Percentiles rank a stretch among this genome's conserved stretches.
Conservation (phyloP, 2,329 filamentous ascomycete genomes). For the Juglanconis sp. region DNA sequence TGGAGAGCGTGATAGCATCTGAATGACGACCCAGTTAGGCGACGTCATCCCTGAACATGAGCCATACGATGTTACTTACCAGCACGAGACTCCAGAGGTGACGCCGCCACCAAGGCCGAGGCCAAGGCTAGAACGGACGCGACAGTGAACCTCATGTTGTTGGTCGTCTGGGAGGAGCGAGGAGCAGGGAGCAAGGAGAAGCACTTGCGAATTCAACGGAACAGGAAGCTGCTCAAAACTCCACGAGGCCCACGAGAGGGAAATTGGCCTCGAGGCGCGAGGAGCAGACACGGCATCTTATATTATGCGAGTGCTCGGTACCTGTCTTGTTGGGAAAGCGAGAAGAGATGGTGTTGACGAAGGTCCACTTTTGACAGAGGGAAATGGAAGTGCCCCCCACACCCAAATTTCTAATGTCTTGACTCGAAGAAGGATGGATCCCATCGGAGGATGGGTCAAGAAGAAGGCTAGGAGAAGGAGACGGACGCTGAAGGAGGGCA, state of each 20-base stretch:
- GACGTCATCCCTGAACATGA: background rate
- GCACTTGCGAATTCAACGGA: background rate
- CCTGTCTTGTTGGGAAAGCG: background rate
- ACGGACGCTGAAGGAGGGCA: background rate
- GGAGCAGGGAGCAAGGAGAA: background rate
- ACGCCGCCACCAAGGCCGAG: slow-evolving; percentile 9
- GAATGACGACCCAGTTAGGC: slow-evolving; percentile 7
- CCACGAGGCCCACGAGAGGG: background rate
- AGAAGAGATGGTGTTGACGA: background rate
- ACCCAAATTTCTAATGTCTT: background rate
- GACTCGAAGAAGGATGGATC: background rate
- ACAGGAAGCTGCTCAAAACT: slow-evolving; percentile 3
- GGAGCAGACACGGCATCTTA: background rate
- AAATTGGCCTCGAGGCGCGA: background rate
- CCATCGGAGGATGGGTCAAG: background rate
- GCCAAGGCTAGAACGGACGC: slow-evolving; percentile 7
- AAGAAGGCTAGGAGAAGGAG: background rate
- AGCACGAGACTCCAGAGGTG: slow-evolving; percentile 8
- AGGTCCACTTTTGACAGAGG: background rate
- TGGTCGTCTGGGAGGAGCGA: background rate
- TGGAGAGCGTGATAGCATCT: slow-evolving; percentile 25
- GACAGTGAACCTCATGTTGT: slow-evolving; percentile 12
- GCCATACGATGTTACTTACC: slow-evolving; percentile 1
- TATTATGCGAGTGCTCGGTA: background rate
- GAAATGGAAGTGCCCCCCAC: background rate